Evolutionary conservation across 768 basidiomycete species (phyloP), one percentile per base, ranked within the genome.

Genomic region (Rossbeevera mucosa): DNA sequence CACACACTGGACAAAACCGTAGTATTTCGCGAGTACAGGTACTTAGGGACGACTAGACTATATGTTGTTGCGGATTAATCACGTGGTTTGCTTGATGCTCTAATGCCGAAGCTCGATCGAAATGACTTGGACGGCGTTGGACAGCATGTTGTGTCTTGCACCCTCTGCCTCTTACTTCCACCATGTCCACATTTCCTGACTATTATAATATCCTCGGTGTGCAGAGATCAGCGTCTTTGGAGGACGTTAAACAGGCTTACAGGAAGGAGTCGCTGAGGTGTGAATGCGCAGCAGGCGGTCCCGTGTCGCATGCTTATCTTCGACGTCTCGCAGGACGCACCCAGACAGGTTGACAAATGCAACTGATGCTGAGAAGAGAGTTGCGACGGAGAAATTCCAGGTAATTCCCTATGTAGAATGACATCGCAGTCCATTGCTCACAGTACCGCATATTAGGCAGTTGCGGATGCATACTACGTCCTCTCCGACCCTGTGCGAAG

Each of bases 391-490:
- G 68, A 77, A 77, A 51, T 95, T 94, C 67, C 91, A 93, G 76
- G 90, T 84, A 57, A n/a, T 11, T 41, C 47, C 25, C 33, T 44
- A 8, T 42, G 43, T 9, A 22, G 38, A 38, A 36, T 5, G 16
- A 12, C 14, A 14, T 20, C 40, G 21, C 48, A 29, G 24, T 33
- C 21, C 2, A 25, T 20, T 18, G 36, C 53, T 45, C 30, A 46
- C 38, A 12, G 25, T 8, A 26, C 26, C 13, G 31, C 24, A n/a
- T 25, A 7, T 12, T 24, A 63, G 87, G 83, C 87, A 7, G 85
- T 96, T 56, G 92, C 94, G 48, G 94, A 96, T 68, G 93, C 93
- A 16, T 95, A 95, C 72, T 96, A 91, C 66, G 88, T 94, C 24
- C 80, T 97, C 31, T 92, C 90, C 3, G 91, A 96, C 68, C 70